phyloP scores from a whole-genome alignment of 768 basidiomycete species.

The Pisolithus tinctorius region DNA sequence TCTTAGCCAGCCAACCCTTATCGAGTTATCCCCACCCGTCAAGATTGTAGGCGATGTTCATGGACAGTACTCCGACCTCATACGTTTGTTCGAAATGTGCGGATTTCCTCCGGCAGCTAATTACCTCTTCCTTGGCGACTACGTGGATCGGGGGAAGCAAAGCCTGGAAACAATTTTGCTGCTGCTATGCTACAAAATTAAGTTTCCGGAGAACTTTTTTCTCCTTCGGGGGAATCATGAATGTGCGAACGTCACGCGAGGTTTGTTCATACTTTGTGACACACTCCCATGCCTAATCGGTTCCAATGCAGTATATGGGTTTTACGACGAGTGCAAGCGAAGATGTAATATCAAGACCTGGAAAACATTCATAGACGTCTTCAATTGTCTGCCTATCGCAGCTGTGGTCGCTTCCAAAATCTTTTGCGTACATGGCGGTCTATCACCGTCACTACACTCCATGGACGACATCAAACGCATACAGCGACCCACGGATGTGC shows the following conservation, averaged over 20 bases:
- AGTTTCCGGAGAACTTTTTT: slow-evolving; percentile 99
- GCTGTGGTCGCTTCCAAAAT: slow-evolving; percentile 99
- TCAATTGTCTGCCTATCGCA: slow-evolving; percentile 98
- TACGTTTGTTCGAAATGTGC: slow-evolving; percentile 98
- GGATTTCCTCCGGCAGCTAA: slow-evolving; percentile 96
- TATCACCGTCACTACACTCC: slow-evolving; percentile 85
- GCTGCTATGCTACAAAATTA: slow-evolving; percentile 98
- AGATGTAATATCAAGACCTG: slow-evolving; percentile 99
- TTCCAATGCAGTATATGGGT: slow-evolving; percentile 76
- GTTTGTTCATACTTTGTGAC: slow-evolving; percentile 36
- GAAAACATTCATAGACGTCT: slow-evolving; percentile 99
- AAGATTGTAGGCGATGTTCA: slow-evolving; percentile 99
- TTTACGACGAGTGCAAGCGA: slow-evolving; percentile 99
- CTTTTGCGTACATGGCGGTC: slow-evolving; percentile 96
- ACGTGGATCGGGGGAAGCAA: slow-evolving; percentile 98
- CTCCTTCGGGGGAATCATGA: slow-evolving; percentile 96
- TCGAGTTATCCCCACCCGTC: slow-evolving; percentile 95
- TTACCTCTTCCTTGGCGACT: slow-evolving; percentile 98
- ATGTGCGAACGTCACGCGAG: slow-evolving; percentile 98
- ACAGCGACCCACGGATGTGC: slow-evolving; percentile 96
- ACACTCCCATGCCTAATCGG: slow-evolving; percentile 15
- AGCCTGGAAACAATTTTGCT: slow-evolving; percentile 96
- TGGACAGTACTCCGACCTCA: slow-evolving; percentile 98
- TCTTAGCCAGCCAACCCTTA: slow-evolving; percentile 91
- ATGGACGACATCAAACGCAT: slow-evolving; percentile 99